Evolutionary conservation across 2,329 filamentous ascomycete genomes (phyloP).

Genomic region (Aspergillus oerlinghausenensis): DNA sequence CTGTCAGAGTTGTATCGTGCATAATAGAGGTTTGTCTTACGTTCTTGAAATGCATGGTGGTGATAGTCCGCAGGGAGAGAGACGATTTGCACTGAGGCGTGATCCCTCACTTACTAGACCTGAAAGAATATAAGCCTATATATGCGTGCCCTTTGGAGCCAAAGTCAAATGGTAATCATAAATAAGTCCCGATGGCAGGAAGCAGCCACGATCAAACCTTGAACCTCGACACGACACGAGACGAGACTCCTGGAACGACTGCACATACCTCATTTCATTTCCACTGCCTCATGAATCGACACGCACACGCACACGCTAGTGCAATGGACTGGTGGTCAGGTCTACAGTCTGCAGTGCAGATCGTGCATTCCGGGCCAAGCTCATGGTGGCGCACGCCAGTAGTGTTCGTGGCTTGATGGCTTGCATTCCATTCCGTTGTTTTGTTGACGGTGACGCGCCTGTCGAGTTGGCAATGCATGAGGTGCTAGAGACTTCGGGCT

Average conservation of each 20-base stretch:
- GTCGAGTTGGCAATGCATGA: no score
- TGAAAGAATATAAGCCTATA: no score
- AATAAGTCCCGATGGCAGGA: not conserved
- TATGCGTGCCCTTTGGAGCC: no score
- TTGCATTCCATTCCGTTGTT: not conserved
- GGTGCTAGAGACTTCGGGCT: no score
- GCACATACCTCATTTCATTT: not conserved
- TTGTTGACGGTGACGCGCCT: not conserved
- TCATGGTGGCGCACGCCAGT: not conserved
- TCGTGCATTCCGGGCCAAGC: not conserved
- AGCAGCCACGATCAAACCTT: not conserved
- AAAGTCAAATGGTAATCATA: not conserved
- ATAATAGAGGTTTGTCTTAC: not conserved
- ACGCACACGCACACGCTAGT: not conserved
- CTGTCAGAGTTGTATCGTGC: slow-evolving; percentile 41
- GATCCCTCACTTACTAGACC: no score
- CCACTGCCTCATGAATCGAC: not conserved
- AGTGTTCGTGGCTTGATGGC: not conserved
- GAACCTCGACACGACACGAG: not conserved
- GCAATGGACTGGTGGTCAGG: not conserved
- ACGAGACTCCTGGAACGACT: not conserved
- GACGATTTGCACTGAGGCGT: no score
- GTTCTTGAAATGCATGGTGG: slow-evolving; percentile 8
- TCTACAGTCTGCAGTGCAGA: not conserved
- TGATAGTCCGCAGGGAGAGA: not conserved